phyloP scores from a whole-genome alignment of 805 yeast species.

The Schizosaccharomyces cryophilus region DNA sequence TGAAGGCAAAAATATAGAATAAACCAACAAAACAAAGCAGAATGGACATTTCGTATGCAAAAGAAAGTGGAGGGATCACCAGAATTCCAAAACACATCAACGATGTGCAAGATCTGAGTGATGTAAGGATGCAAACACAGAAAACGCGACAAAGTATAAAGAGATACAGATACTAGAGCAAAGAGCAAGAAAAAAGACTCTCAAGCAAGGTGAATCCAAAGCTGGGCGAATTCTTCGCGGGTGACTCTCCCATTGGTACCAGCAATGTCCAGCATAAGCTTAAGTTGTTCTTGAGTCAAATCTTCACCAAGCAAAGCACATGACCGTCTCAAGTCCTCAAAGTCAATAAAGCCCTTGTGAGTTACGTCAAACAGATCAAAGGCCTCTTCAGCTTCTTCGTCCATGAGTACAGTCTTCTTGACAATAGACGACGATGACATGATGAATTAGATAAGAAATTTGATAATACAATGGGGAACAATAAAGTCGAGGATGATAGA shows the following conservation, averaged over 20 bases:
- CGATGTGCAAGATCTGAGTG: too few species aligned
- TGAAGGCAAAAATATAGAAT: too few species aligned
- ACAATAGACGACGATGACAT: not conserved
- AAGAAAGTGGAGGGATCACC: too few species aligned
- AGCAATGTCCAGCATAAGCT: not conserved
- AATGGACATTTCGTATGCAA: too few species aligned
- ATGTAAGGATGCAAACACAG: too few species aligned
- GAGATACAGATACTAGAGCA: too few species aligned
- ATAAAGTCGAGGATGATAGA: too few species aligned
- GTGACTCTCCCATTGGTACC: not conserved
- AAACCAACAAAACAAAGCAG: too few species aligned
- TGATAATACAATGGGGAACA: too few species aligned
- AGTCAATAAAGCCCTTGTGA: not conserved
- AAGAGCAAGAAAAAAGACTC: not conserved
- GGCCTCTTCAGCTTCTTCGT: conserved; percentile 1
- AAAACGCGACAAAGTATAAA: too few species aligned
- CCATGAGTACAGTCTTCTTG: not conserved
- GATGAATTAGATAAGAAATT: too few species aligned
- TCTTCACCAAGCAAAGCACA: not conserved
- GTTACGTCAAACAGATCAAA: conserved; percentile 1
- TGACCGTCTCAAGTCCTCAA: not conserved
- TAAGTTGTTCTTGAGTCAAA: not conserved
- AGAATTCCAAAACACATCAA: too few species aligned
- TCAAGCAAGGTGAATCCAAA: not conserved
- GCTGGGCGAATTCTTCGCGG: not conserved